Percentiles rank a stretch among this genome's conserved stretches.
Conservation (phyloP, 805 yeast species). For the Metschnikowia lachancei region DNA sequence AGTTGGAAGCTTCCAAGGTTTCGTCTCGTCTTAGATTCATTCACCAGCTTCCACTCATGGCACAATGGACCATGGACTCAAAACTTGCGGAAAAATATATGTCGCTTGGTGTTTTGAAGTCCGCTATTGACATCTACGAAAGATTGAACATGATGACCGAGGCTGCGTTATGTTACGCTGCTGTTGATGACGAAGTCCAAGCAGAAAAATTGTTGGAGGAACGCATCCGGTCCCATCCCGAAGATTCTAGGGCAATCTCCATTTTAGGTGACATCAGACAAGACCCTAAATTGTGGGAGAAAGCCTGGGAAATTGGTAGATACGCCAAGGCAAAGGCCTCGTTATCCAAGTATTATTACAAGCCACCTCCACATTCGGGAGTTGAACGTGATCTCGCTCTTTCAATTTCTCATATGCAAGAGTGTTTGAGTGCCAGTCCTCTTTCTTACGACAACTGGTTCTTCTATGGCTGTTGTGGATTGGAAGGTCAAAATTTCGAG, state of each 20-base stretch:
- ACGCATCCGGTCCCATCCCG: conserved; percentile 55
- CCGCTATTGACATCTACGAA: conserved; percentile 87
- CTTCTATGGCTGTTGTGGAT: conserved; percentile 85
- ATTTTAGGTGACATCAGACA: conserved; percentile 81
- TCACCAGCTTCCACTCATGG: conserved; percentile 71
- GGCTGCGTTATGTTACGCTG: conserved; percentile 86
- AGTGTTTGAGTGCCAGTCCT: conserved; percentile 71
- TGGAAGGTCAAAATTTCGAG: conserved; percentile 67
- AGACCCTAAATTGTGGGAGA: conserved; percentile 74
- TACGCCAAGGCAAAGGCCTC: conserved; percentile 86
- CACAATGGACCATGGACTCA: conserved; percentile 83
- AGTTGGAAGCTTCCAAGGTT: conserved; percentile 34
- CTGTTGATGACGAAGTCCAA: conserved; percentile 67
- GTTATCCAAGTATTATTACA: conserved; percentile 67
- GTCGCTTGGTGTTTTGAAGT: conserved; percentile 77
- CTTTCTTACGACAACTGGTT: conserved; percentile 82
- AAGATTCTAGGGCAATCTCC: conserved; percentile 79
- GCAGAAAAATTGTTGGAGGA: conserved; percentile 60
- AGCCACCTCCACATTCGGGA: conserved; percentile 58
- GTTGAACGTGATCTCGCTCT: conserved; percentile 46
- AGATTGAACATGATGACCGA: conserved; percentile 74
- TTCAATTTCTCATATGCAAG: conserved; percentile 68
- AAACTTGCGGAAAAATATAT: conserved; percentile 81
- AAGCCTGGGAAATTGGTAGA: conserved; percentile 82
- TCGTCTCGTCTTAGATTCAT: conserved; percentile 62